These are phyloP conservation scores for Ogataea ganodermae DNA, from an alignment of 805 yeast genomes.

Conservation along the genomic window DNA sequence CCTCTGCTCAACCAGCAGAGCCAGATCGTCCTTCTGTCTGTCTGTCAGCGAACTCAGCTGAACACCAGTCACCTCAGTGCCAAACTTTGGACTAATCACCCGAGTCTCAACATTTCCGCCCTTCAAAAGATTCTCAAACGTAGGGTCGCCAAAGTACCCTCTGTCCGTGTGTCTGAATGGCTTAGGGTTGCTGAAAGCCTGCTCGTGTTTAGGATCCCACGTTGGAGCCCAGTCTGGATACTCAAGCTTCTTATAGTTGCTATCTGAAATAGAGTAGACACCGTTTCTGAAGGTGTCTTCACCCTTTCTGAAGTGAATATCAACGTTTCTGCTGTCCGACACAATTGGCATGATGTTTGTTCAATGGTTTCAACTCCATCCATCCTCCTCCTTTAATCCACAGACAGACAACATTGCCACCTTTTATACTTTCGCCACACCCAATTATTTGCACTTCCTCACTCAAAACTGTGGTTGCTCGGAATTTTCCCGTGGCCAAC, in stretches of 20 bases:
- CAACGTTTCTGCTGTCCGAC: conserved; percentile 25
- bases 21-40: conserved; percentile 66
- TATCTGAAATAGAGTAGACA: conserved; percentile 45
- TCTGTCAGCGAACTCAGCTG: conserved; percentile 57
- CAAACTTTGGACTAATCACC: conserved; percentile 68
- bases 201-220: conserved; percentile 62
- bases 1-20: conserved; percentile 65
- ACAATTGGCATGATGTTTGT: conserved; percentile 13
- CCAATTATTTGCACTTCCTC: background rate
- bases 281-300: conserved; percentile 55
- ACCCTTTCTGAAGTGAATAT: conserved; percentile 52
- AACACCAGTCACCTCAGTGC: conserved; percentile 61
- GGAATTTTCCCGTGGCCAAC: background rate
- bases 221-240: conserved; percentile 67
- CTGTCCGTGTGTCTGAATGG: conserved; percentile 62
- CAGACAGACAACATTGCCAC: background rate
- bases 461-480: conserved; percentile 1
- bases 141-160: conserved; percentile 68
- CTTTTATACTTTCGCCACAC: background rate
- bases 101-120: conserved; percentile 29
- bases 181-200: conserved; percentile 35
- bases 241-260: conserved; percentile 36
- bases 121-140: conserved; percentile 49
- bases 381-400: too few species aligned
- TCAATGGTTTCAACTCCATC: too few species aligned